phyloP scores from a whole-genome alignment of 768 basidiomycete genomes.

The Butyriboletus loyo region DNA sequence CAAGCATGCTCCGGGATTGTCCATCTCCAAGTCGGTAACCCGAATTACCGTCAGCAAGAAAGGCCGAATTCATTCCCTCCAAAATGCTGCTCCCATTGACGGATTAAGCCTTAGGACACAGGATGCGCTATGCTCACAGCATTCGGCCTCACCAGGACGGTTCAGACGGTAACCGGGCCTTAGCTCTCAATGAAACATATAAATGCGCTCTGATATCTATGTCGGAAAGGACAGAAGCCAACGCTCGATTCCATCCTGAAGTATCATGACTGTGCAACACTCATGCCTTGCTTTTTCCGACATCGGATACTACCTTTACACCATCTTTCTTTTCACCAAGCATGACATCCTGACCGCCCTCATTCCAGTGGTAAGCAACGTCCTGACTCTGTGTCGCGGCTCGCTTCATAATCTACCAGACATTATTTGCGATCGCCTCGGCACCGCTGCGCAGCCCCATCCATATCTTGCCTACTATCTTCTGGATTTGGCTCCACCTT shows the following conservation, averaged over 20 bases:
- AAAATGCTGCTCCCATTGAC: no score
- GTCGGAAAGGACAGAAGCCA: not conserved
- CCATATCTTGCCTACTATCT: conserved; percentile 25
- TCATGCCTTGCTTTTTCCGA: conserved; percentile 5
- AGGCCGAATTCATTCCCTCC: no score
- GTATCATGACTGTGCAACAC: conserved; percentile 20
- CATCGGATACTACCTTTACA: conserved; percentile 25
- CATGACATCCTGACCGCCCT: conserved; percentile 47
- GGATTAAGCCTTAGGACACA: no score
- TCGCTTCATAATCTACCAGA: conserved; percentile 19
- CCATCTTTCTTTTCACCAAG: conserved; percentile 41
- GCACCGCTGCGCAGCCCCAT: conserved; percentile 27
- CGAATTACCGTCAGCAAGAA: no score
- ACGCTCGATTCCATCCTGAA: not conserved
- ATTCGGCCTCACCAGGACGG: not conserved
- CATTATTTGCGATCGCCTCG: conserved; percentile 31
- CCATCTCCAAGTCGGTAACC: not conserved
- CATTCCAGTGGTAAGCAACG: conserved; percentile 42
- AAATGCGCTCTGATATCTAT: not conserved
- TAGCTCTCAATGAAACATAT: not conserved
- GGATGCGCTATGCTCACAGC: no score
- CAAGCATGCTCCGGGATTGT: not conserved
- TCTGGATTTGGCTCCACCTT: conserved; percentile 47
- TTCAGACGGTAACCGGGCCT: not conserved
- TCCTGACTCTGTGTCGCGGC: not conserved